phyloP scores from a whole-genome alignment of 352 stramenopile species.

The Phytophthora constricta region DNA sequence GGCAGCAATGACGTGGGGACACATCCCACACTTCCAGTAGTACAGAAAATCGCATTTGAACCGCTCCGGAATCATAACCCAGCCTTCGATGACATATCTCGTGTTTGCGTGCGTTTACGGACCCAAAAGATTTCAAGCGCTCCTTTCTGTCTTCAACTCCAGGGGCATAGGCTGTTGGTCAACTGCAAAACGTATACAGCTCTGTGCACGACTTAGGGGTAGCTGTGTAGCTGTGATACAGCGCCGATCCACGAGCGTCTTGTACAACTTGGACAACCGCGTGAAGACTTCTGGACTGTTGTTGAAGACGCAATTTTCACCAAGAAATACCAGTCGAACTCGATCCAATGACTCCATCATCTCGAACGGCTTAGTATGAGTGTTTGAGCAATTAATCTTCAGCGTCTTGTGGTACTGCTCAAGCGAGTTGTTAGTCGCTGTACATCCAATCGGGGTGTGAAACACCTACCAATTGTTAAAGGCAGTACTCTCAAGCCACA shows the following conservation, averaged over 20 bases:
- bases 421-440: neutral
- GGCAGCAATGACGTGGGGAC: neutral
- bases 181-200: neutral
- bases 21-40: neutral
- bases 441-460: neutral
- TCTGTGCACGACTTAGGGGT: neutral
- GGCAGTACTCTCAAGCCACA: neutral
- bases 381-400: neutral
- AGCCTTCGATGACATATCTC: neutral
- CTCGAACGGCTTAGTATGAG: neutral
- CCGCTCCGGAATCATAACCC: neutral
- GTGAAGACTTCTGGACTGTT: neutral
- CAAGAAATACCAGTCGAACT: neutral
- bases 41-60: neutral
- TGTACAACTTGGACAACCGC: neutral
- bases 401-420: neutral
- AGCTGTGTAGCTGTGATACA: neutral
- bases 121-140: neutral
- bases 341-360: neutral
- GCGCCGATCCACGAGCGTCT: neutral
- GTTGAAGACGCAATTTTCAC: neutral
- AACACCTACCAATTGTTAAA: slow-evolving; percentile 1
- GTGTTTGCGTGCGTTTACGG: neutral
- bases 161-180: neutral
- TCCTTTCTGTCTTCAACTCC: neutral